Base-by-base conservation (phyloP, 73 alveolate species). In the Paramecium pentaurelia region DNA sequence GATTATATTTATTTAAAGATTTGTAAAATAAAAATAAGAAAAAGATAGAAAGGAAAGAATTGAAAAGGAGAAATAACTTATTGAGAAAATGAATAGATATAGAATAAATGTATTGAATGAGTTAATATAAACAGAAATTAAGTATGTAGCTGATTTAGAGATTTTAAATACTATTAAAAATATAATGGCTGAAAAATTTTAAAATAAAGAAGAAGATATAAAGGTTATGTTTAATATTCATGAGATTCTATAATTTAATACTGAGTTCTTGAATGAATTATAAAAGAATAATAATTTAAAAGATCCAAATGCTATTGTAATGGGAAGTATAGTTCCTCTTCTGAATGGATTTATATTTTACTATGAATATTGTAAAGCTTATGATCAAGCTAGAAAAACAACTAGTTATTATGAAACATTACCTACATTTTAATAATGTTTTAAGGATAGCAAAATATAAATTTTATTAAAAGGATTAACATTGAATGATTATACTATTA, bases 341-440 rank as follows among this genome's bases (percentile, higher is more conserved):
- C 28, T 80, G 4, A 37, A 22, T 80, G 71, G 73, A 10, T 80
- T 80, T 80, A 80, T 38, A 36, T 42, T 80, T 12, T 80, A 80
- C n/a, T 80, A 44, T 80, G 91, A 80, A 45, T 80, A 80, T 80
- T 80, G 91, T 44, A 80, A 80, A 22, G 73, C 36, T 2, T 80
- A 11, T 49, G 58, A 40, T 0, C 9, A 16, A 44, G 71, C 91
- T 38, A 49, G 75, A 16, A 80, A 80, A 44, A 20, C 8, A 2
- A 44, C n/a, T 2, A 16, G 16, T 22, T 12, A 80, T 12, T 44
- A 18, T 80, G 91, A 80, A 49, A 12, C 20, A 14, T 1, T 3
- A 3, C 71, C 47, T 3, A 38, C 12, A 2, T 32, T 14, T 14
- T 9, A 22, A 18, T 45, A 80, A 45, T 80, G 49, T 45, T 1